phyloP scores from a whole-genome alignment of 768 basidiomycete species.

The Tephrocybe rancida region DNA sequence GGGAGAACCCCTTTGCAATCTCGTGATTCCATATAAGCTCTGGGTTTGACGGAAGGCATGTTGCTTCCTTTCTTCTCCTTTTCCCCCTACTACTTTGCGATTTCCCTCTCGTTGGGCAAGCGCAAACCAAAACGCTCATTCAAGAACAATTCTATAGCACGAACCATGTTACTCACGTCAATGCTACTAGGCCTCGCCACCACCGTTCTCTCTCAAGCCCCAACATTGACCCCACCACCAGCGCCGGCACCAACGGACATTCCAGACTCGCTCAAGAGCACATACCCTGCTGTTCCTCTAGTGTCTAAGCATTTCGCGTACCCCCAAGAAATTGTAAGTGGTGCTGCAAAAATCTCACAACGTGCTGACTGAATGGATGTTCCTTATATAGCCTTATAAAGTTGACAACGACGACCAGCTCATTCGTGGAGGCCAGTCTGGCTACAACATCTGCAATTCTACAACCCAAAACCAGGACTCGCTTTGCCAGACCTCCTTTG shows the following conservation, averaged over 20 bases:
- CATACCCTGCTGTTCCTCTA: constrained; percentile 42
- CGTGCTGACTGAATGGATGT: background rate
- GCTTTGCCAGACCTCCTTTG: constrained; percentile 53
- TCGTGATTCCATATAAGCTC: constrained; percentile 13
- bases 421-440: constrained; percentile 53
- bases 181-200: constrained; percentile 2
- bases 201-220: background rate
- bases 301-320: constrained; percentile 43
- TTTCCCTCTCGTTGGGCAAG: background rate
- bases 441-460: constrained; percentile 64
- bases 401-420: constrained; percentile 30
- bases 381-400: constrained; percentile 26
- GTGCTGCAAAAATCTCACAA: background rate
- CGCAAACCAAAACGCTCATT: background rate
- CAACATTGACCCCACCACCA: constrained; percentile 5
- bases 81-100: background rate
- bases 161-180: constrained; percentile 2
- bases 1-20: constrained; percentile 12
- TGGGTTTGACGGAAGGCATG: background rate
- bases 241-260: background rate
- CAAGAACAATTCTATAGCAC: background rate
- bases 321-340: constrained; percentile 41
- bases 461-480: constrained; percentile 55
- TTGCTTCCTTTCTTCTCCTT: constrained; percentile 9
- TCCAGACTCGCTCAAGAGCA: constrained; percentile 20